A percentile compares a stretch with the other conserved stretches of the same genome.
phyloP scores from a whole-genome alignment of 352 stramenopile species.

The Phytophthora fragariaefolia region DNA sequence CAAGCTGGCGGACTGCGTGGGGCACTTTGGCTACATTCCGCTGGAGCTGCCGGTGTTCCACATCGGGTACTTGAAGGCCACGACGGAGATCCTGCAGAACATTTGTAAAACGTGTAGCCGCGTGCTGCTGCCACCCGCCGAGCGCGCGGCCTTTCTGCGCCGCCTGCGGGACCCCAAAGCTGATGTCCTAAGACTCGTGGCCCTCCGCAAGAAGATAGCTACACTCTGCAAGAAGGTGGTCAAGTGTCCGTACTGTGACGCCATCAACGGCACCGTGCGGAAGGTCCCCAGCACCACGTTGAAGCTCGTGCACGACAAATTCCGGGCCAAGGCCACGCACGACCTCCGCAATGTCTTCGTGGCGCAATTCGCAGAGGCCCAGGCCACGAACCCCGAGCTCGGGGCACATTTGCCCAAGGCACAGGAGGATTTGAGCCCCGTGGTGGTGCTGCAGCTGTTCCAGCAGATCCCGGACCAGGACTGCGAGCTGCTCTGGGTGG shows the following conservation, averaged over 20 bases:
- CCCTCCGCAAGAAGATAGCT: slow-evolving; percentile 94
- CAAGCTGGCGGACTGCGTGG: slow-evolving; percentile 97
- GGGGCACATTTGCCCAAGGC: slow-evolving; percentile 85
- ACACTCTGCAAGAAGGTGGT: slow-evolving; percentile 97
- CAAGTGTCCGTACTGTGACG: slow-evolving; percentile 96
- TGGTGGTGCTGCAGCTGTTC: slow-evolving; percentile 95
- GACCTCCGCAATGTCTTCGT: slow-evolving; percentile 89
- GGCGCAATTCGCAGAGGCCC: slow-evolving; percentile 79
- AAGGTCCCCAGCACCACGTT: slow-evolving; percentile 97
- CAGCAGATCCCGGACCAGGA: slow-evolving; percentile 97
- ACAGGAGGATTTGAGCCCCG: slow-evolving; percentile 91
- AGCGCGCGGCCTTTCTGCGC: slow-evolving; percentile 88
- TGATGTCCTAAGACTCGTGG: slow-evolving; percentile 80
- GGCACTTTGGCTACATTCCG: slow-evolving; percentile 99
- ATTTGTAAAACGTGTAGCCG: slow-evolving; percentile 97
- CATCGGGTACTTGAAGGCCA: slow-evolving; percentile 99
- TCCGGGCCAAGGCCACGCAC: slow-evolving; percentile 89
- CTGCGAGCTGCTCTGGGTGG: slow-evolving; percentile 98
- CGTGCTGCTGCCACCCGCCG: slow-evolving; percentile 93
- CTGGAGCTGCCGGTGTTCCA: slow-evolving; percentile 99
- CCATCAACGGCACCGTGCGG: slow-evolving; percentile 97
- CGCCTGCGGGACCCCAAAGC: slow-evolving; percentile 89
- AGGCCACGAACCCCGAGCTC: slow-evolving; percentile 88
- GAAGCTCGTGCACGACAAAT: slow-evolving; percentile 99
- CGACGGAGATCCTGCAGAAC: slow-evolving; percentile 97